Evolutionary conservation across 108 stramenopile genomes (phyloP), one percentile per base, ranked within the genome.

Genomic region (Stephanodiscus minutulus): DNA sequence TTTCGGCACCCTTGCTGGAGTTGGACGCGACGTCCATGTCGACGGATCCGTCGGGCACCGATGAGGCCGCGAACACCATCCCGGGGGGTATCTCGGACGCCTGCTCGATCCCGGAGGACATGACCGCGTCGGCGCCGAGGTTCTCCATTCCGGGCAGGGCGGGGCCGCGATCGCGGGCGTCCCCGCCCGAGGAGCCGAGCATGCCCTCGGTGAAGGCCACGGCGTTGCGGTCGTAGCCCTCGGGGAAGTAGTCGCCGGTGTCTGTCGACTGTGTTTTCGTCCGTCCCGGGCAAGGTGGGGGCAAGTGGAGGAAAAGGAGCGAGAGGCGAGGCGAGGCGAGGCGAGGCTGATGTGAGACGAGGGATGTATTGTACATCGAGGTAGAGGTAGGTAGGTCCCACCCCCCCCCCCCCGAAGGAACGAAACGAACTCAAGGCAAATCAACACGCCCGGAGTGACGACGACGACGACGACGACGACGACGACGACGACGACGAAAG

Each of bases 1-100:
- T 20, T 29, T 82, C 74, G 21, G 68, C 62, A 63, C 84, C 85
- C 31, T 74, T 64, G 72, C 28, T 27, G 7, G 74, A 77, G 25
- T 69, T 84, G 21, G 85, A 68, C 7, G 87, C 88, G 20, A 92
- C 91, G 10, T 85, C 58, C 75, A 94, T 87, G 18, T 41, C 39
- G 10, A 81, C 55, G 54, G 74, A 58, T 15, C 83, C 88, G 70
- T 91, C 90, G 3, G 90, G 93, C n/a, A 90, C 86, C 21, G 83
- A 83, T 90, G 62, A 86, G n/a, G n/a, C n/a, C n/a, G n/a, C 67
- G 72, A 94, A 94, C 60, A 88, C 86, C 90, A 94, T 91, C 5
- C 84, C 93, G 0, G 77, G 78, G 0, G 93, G 93, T 64, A 94
- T 91, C 13, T 88, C 87, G 20, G 81, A 73, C 6, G 74, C 72